phyloP scores from a whole-genome alignment of 164 flowering plant genomes.

The Litsea cubeba region DNA sequence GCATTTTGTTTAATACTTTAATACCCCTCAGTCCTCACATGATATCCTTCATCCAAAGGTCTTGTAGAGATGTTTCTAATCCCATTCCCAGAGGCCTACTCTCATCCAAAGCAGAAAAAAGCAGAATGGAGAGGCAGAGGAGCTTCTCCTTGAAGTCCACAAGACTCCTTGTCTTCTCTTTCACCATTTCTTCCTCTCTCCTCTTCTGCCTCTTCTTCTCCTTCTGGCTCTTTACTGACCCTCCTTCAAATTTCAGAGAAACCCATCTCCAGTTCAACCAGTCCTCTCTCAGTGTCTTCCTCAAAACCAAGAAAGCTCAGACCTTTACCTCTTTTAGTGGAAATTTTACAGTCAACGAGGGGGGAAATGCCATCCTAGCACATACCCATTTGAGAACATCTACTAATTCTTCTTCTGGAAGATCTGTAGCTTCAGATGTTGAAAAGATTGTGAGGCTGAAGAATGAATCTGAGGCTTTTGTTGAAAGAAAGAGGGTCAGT shows the following conservation, averaged over 20 bases:
- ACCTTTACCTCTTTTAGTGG: conserved; percentile 16
- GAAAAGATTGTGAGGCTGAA: conserved; percentile 12
- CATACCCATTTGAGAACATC: conserved; percentile 26
- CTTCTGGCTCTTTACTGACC: conserved; percentile 1
- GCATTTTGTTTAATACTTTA: not conserved
- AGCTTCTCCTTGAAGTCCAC: conserved; percentile 64
- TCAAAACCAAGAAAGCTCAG: conserved; percentile 21
- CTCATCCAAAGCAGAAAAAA: not conserved
- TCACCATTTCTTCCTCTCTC: conserved; percentile 44
- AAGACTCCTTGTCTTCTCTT: conserved; percentile 43
- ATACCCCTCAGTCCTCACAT: not conserved
- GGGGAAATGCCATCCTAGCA: conserved; percentile 20
- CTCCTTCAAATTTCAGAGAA: conserved; percentile 30
- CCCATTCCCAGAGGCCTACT: not conserved
- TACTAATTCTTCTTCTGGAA: conserved; percentile 25
- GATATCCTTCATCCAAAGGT: not conserved
- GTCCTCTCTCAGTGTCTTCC: conserved; percentile 16
- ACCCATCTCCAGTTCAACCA: conserved; percentile 27
- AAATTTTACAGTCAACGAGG: conserved; percentile 20
- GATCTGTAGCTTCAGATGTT: conserved; percentile 12
- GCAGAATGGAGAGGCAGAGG: conserved; percentile 64
- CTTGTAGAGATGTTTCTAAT: not conserved
- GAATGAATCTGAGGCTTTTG: not conserved
- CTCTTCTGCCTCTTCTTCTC: conserved; percentile 38
- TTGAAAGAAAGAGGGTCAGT: conserved; percentile 1